Conservation (phyloP, 805 yeast genomes). For the Komagataella pseudopastoris region DNA sequence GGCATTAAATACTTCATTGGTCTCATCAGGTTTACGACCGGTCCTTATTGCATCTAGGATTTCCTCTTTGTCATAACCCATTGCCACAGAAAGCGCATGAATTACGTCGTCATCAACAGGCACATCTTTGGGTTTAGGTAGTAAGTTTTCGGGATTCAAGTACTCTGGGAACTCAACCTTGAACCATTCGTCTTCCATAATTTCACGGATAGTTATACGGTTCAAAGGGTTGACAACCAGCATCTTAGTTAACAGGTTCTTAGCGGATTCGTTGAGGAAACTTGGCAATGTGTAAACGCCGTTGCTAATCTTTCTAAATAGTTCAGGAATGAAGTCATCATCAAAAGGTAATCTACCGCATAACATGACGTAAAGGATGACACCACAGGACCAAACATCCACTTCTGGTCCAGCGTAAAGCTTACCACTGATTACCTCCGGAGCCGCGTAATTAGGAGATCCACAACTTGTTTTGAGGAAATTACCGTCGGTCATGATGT, state of each 20-base stretch:
- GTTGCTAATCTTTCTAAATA: constrained; percentile 82
- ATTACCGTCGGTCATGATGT: constrained; percentile 96
- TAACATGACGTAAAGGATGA: constrained; percentile 85
- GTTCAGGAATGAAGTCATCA: constrained; percentile 89
- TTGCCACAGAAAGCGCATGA: constrained; percentile 57
- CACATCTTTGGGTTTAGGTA: constrained; percentile 33
- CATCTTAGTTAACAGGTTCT: constrained; percentile 74
- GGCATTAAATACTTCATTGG: constrained; percentile 78
- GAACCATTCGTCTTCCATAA: constrained; percentile 93
- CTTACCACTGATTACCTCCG: constrained; percentile 91
- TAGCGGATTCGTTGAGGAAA: constrained; percentile 76
- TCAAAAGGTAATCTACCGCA: constrained; percentile 94
- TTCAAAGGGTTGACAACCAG: constrained; percentile 88
- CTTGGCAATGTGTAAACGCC: constrained; percentile 90
- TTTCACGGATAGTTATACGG: constrained; percentile 84
- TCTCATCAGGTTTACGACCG: constrained; percentile 24
- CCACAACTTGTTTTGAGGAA: constrained; percentile 93
- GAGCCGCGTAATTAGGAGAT: constrained; percentile 95
- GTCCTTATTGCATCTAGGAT: constrained; percentile 49
- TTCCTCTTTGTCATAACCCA: constrained; percentile 85
- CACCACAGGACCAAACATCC: constrained; percentile 97
- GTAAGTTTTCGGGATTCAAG: constrained; percentile 56
- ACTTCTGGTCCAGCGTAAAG: constrained; percentile 97
- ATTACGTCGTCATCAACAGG: constrained; percentile 69
- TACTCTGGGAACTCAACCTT: constrained; percentile 69